Conservation (phyloP, 2,329 filamentous ascomycete species). For the Diaporthe citriasiana region DNA sequence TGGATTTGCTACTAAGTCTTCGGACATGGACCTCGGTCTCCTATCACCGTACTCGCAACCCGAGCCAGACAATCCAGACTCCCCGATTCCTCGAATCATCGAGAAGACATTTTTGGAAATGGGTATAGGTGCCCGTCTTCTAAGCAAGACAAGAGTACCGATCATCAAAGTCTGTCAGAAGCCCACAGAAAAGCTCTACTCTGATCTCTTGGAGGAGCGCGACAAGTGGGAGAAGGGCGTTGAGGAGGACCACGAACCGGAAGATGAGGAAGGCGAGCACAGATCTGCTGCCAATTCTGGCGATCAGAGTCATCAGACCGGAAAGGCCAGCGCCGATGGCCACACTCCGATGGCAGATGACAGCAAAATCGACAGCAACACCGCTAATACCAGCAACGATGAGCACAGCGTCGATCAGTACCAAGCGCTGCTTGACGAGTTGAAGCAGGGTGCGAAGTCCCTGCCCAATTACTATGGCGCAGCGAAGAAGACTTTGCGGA, state of each 20-base stretch:
- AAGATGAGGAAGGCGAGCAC: conserved; percentile 55
- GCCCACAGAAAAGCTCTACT: conserved; percentile 72
- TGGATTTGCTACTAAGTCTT: conserved; percentile 88
- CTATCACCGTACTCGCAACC: conserved; percentile 73
- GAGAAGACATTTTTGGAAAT: conserved; percentile 81
- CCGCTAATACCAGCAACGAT: background rate
- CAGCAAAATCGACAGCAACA: background rate
- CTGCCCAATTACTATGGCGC: conserved; percentile 62
- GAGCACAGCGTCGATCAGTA: conserved; percentile 13
- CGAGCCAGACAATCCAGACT: conserved; percentile 67
- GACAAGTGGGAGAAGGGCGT: conserved; percentile 78
- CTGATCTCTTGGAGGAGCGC: conserved; percentile 74
- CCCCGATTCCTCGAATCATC: conserved; percentile 78
- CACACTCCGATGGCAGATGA: conserved; percentile 39
- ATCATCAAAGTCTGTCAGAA: conserved; percentile 89
- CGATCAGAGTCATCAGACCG: background rate
- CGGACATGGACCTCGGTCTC: conserved; percentile 90
- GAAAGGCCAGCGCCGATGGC: conserved; percentile 20
- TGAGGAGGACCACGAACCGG: conserved; percentile 54
- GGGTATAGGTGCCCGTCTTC: conserved; percentile 81
- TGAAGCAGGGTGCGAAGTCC: conserved; percentile 59
- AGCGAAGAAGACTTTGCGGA: conserved; percentile 65
- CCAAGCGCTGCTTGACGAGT: conserved; percentile 37
- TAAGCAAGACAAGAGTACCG: conserved; percentile 84
- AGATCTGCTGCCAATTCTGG: conserved; percentile 45